phyloP scores from a whole-genome alignment of 352 stramenopile species.

The Elongisporangium undulatum region DNA sequence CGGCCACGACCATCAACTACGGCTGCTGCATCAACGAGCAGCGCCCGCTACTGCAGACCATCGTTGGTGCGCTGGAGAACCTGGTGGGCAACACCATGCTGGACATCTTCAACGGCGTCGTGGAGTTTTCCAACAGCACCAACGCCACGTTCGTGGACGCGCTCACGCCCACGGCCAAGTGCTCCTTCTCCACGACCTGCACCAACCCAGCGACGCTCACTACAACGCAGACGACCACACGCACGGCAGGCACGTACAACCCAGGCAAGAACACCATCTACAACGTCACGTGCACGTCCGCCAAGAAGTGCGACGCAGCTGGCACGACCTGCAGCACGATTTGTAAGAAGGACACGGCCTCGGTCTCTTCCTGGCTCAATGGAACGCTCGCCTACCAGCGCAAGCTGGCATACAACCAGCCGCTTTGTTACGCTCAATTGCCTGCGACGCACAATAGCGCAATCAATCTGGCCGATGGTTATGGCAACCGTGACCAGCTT shows the following conservation, averaged over 20 bases:
- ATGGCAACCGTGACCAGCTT: slow-evolving; percentile 53
- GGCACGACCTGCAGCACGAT: slow-evolving; percentile 36
- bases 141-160: slow-evolving; percentile 33
- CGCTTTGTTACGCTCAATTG: slow-evolving; percentile 44
- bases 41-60: slow-evolving; percentile 35
- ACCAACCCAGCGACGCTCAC: slow-evolving; percentile 27
- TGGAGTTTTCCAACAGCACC: slow-evolving; percentile 28
- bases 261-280: slow-evolving; percentile 30
- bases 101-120: slow-evolving; percentile 43
- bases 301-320: slow-evolving; percentile 30
- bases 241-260: slow-evolving; percentile 29
- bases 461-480: slow-evolving; percentile 50
- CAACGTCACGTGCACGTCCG: slow-evolving; percentile 26
- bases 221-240: slow-evolving; percentile 14
- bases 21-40: slow-evolving; percentile 38
- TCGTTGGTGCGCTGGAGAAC: slow-evolving; percentile 31
- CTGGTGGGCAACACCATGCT: slow-evolving; percentile 28
- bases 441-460: slow-evolving; percentile 55
- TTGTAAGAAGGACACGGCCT: slow-evolving; percentile 32
- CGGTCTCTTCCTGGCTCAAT: slow-evolving; percentile 31
- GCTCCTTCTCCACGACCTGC: slow-evolving; percentile 31
- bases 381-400: slow-evolving; percentile 40
- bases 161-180: slow-evolving; percentile 22
- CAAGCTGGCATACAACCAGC: slow-evolving; percentile 27
- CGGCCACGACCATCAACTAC: slow-evolving; percentile 32